These are phyloP conservation scores for Dalechampia spathulata DNA, from an alignment of 441 rosid species.

Conservation along the genomic window DNA sequence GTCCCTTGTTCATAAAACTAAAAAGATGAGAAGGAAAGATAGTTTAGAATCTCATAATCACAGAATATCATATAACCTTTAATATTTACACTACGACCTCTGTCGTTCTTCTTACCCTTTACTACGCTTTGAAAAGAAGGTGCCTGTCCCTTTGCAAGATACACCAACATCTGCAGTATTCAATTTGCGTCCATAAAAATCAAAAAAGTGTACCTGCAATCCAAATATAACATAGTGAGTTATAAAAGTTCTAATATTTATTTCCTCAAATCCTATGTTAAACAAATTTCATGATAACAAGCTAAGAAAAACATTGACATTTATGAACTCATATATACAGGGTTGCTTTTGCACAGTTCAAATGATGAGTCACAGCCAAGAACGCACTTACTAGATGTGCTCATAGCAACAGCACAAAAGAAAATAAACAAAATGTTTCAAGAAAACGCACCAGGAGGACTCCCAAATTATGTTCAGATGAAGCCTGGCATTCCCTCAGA, in stretches of 20 bases:
- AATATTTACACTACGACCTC: not conserved
- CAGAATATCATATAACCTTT: not conserved
- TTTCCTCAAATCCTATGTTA: not conserved
- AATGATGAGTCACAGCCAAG: not conserved
- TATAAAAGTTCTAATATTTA: too few species aligned
- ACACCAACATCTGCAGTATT: slow-evolving; percentile 75
- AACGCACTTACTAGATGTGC: not conserved
- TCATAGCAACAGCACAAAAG: not conserved
- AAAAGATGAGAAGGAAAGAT: slow-evolving; percentile 4
- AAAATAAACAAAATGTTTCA: slow-evolving; percentile 3
- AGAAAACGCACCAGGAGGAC: slow-evolving; percentile 59
- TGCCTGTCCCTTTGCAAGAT: slow-evolving; percentile 60
- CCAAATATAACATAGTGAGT: slow-evolving; percentile 4
- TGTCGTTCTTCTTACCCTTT: slow-evolving; percentile 53
- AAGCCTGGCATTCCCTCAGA: slow-evolving; percentile 38
- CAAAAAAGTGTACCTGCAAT: slow-evolving; percentile 76
- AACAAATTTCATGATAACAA: not conserved
- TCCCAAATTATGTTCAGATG: slow-evolving; percentile 76
- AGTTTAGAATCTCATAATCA: not conserved
- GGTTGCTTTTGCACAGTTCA: not conserved
- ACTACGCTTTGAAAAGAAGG: slow-evolving; percentile 57
- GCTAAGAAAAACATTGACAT: not conserved
- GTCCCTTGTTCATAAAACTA: slow-evolving; percentile 52
- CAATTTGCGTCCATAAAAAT: slow-evolving; percentile 74
- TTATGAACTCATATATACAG: not conserved